A percentile compares a stretch with the other conserved stretches of the same genome.
These are phyloP conservation scores for Huntiella bhutanensis DNA, from an alignment of 2,329 filamentous ascomycete species.

Conservation along the genomic window DNA sequence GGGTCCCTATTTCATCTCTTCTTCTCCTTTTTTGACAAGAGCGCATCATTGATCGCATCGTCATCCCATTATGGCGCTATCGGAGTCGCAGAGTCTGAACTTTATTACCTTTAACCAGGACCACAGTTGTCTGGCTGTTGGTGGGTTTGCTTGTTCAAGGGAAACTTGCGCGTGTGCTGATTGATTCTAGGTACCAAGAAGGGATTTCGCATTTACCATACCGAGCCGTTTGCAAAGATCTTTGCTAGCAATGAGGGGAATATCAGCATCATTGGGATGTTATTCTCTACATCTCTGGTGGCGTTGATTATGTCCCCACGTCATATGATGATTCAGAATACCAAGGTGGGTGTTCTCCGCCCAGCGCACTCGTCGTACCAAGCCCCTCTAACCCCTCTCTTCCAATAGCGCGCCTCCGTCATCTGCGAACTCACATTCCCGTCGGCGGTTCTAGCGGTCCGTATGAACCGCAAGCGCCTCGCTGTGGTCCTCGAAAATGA, in stretches of 20 bases:
- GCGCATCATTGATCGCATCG: neutral
- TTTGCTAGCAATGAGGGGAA: conserved; percentile 91
- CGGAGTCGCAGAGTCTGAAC: conserved; percentile 59
- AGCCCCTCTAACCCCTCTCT: neutral
- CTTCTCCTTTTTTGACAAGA: neutral
- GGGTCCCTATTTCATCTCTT: neutral
- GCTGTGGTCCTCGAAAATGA: conserved; percentile 89
- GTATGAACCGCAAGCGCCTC: conserved; percentile 81
- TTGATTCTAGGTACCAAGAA: conserved; percentile 54
- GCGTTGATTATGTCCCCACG: conserved; percentile 82
- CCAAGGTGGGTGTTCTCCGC: conserved; percentile 46
- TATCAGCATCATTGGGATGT: conserved; percentile 92
- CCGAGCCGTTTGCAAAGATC: conserved; percentile 86
- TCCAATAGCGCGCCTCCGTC: conserved; percentile 43
- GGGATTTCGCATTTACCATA: conserved; percentile 92
- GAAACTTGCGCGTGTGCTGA: neutral
- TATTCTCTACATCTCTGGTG: conserved; percentile 93
- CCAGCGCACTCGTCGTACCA: neutral
- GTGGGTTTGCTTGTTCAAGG: conserved; percentile 29
- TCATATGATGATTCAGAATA: conserved; percentile 90
- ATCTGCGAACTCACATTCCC: conserved; percentile 98
- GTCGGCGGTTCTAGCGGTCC: conserved; percentile 84
- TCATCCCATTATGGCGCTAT: conserved; percentile 1
- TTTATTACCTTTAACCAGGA: conserved; percentile 99
- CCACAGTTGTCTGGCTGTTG: conserved; percentile 89